Evolutionary conservation across 2,329 filamentous ascomycete genomes (phyloP).

Genomic region (Fusarium pininemorale): DNA sequence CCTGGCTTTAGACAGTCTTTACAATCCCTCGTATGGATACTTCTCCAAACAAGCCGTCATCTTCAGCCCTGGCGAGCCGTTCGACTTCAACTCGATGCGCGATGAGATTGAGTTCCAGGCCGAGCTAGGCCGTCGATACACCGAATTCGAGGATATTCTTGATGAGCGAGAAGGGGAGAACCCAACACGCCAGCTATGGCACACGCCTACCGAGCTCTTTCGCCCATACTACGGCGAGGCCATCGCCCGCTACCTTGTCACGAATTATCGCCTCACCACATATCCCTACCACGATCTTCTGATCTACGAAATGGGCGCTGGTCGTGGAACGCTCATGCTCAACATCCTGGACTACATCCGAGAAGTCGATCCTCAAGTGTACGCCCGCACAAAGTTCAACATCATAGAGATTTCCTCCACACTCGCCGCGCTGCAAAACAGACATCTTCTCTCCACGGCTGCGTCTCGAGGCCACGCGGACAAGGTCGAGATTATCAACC

Average conservation of each 20-base stretch:
- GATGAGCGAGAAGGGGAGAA: conserved; percentile 74
- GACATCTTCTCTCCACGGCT: conserved; percentile 72
- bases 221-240: conserved; percentile 96
- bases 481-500: conserved; percentile 94
- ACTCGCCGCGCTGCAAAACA: conserved; percentile 80
- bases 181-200: conserved; percentile 90
- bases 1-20: conserved; percentile 76
- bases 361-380: conserved; percentile 87
- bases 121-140: conserved; percentile 81
- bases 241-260: conserved; percentile 92
- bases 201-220: conserved; percentile 97
- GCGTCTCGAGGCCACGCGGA: conserved; percentile 78
- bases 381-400: conserved; percentile 90
- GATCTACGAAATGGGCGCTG: conserved; percentile 98
- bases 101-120: conserved; percentile 88
- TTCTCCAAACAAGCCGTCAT: conserved; percentile 97
- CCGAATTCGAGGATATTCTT: conserved; percentile 87
- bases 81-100: conserved; percentile 82
- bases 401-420: conserved; percentile 94
- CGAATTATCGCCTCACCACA: conserved; percentile 92
- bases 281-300: conserved; percentile 97
- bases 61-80: conserved; percentile 90
- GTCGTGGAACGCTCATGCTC: conserved; percentile 96
- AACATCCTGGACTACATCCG: conserved; percentile 98
- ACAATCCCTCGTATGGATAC: conserved; percentile 95